Conservation (phyloP, 352 stramenopile genomes). For the Phytophthora colocasiae region DNA sequence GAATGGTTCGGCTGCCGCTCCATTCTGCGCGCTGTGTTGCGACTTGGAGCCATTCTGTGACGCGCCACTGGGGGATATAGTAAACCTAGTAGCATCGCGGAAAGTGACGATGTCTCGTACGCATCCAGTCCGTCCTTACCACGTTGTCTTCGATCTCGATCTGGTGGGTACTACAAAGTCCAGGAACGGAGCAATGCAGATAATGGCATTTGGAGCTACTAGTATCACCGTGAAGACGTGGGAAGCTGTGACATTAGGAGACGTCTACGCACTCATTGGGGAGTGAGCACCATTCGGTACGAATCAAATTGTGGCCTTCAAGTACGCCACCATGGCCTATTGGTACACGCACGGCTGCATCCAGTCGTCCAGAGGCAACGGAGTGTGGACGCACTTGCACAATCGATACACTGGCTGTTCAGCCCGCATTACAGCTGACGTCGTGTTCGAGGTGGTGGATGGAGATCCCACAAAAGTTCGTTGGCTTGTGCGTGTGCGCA, state of each 20-base stretch:
- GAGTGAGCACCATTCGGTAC: conserved; percentile 98
- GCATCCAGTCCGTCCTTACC: conserved; percentile 97
- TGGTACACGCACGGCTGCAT: conserved; percentile 88
- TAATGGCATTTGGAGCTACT: conserved; percentile 74
- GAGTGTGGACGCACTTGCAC: conserved; percentile 77
- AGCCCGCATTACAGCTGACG: conserved; percentile 75
- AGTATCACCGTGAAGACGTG: conserved; percentile 93
- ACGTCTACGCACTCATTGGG: conserved; percentile 96
- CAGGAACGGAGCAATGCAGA: conserved; percentile 94
- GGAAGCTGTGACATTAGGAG: conserved; percentile 96
- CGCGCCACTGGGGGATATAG: conserved; percentile 81
- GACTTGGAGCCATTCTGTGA: conserved; percentile 49
- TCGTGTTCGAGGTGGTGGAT: conserved; percentile 64
- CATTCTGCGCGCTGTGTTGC: too few species aligned
- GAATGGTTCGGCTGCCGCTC: conserved; percentile 44
- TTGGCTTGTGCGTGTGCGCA: conserved; percentile 81
- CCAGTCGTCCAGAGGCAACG: conserved; percentile 72
- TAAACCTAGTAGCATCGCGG: conserved; percentile 92
- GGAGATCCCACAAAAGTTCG: conserved; percentile 48
- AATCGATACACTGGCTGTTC: conserved; percentile 84
- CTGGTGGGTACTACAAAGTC: conserved; percentile 66
- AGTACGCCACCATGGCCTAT: conserved; percentile 87
- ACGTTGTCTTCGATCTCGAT: conserved; percentile 92
- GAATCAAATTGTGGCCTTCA: conserved; percentile 97
- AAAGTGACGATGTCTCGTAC: conserved; percentile 98